A percentile compares a stretch with the other conserved stretches of the same genome.
phyloP scores from a whole-genome alignment of 495 filamentous ascomycete species.

The Pseudevernia furfuracea region DNA sequence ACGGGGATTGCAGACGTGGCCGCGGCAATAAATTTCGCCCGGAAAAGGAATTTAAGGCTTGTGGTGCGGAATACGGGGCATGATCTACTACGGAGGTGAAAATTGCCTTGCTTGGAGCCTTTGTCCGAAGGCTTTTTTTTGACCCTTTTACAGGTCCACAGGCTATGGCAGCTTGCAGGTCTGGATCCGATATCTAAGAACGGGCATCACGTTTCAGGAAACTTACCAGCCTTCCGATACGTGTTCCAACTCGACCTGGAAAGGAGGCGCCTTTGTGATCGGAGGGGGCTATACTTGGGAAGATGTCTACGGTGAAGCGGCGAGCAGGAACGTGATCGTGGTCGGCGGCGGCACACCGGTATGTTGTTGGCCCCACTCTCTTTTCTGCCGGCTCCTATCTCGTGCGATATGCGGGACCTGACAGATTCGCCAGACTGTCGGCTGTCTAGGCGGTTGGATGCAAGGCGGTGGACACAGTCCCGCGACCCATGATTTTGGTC shows the following conservation, averaged over 20 bases:
- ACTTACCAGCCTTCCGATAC: conserved; percentile 21
- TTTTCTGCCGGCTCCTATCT: background rate
- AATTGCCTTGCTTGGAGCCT: background rate
- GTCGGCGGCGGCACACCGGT: conserved; percentile 36
- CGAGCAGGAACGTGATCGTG: conserved; percentile 27
- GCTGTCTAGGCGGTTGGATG: conserved; percentile 37
- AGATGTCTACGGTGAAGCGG: conserved; percentile 31
- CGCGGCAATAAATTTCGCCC: conserved; percentile 41
- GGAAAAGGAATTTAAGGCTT: conserved; percentile 49
- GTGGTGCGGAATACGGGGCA: conserved; percentile 62
- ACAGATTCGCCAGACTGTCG: conserved; percentile 30
- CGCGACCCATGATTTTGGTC: conserved; percentile 25
- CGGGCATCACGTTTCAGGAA: conserved; percentile 30
- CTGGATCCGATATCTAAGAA: conserved; percentile 34
- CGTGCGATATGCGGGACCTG: background rate
- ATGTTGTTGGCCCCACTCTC: conserved; percentile 14
- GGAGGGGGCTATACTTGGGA: conserved; percentile 36
- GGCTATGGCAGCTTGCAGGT: conserved; percentile 35
- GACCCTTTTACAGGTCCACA: conserved; percentile 23
- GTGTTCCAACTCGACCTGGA: conserved; percentile 27
- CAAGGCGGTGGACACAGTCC: conserved; percentile 37
- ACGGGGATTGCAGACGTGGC: conserved; percentile 29
- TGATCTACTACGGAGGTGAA: conserved; percentile 33
- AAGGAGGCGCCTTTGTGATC: conserved; percentile 32
- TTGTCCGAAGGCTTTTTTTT: background rate